Conservation (phyloP, 129 eudicot species). For the Flaveria brownii region DNA sequence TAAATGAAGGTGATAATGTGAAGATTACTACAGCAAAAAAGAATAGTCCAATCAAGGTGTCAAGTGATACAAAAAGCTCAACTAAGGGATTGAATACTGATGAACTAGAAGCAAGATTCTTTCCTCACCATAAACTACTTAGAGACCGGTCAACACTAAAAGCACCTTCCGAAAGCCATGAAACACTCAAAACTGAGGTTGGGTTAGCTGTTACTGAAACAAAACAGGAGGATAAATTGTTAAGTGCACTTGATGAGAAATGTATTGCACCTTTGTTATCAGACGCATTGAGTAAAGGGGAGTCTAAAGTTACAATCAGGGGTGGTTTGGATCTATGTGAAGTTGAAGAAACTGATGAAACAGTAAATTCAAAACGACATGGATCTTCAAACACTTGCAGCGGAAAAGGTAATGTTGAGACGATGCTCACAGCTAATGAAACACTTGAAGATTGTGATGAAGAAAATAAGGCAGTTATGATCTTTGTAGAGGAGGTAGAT, state of each 20-base stretch:
- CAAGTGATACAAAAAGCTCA: slow-evolving; percentile 30
- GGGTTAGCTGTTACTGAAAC: slow-evolving; percentile 24
- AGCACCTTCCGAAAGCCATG: slow-evolving; percentile 35
- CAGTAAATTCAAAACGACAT: slow-evolving; percentile 19
- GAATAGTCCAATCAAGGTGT: slow-evolving; percentile 25
- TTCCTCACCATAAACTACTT: slow-evolving; percentile 83
- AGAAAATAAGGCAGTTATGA: slow-evolving; percentile 49
- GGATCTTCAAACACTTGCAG: slow-evolving; percentile 33
- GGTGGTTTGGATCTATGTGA: slow-evolving; percentile 33
- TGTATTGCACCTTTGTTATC: slow-evolving; percentile 42
- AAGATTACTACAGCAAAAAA: slow-evolving; percentile 9
- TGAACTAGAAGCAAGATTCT: slow-evolving; percentile 78
- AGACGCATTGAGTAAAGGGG: slow-evolving; percentile 49
- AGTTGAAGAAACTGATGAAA: slow-evolving; percentile 53
- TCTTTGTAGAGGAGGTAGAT: slow-evolving; percentile 64
- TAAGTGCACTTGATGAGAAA: slow-evolving; percentile 12
- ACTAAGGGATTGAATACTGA: slow-evolving; percentile 64
- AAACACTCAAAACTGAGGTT: neutral
- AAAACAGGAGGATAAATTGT: slow-evolving; percentile 32
- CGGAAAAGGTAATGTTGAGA: slow-evolving; percentile 36
- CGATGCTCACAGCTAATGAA: slow-evolving; percentile 57
- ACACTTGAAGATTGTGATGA: slow-evolving; percentile 72
- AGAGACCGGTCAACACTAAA: slow-evolving; percentile 57
- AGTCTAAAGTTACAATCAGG: slow-evolving; percentile 32
- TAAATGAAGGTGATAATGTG: slow-evolving; percentile 17